These are phyloP conservation scores for Tetrapyrgos nigripes DNA, from an alignment of 1,284 basidiomycete genomes.

Conservation along the genomic window DNA sequence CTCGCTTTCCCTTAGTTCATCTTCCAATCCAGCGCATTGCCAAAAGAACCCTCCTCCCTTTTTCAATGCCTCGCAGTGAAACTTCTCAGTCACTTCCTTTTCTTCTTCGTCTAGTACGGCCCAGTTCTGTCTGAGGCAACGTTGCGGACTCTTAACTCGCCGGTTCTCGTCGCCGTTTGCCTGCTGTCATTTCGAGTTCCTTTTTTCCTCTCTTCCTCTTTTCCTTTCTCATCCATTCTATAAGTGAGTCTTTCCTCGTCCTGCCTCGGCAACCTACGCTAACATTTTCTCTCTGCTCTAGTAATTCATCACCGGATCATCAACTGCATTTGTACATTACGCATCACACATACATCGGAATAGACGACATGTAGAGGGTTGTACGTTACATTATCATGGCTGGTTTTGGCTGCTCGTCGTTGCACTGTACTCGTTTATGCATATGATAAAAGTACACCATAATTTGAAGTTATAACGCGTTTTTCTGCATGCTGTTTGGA, in stretches of 20 bases:
- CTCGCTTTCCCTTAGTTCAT: slow-evolving; percentile 1
- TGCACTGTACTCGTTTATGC: no score
- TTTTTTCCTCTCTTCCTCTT: background rate
- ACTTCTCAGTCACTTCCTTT: no score
- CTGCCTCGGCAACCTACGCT: background rate
- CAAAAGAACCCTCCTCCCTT: background rate
- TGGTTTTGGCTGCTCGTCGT: background rate
- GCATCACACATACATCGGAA: background rate
- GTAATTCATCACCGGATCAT: background rate
- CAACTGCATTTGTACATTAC: background rate
- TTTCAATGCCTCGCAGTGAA: background rate
- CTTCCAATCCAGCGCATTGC: background rate
- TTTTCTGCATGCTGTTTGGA: no score
- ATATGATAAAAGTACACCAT: no score
- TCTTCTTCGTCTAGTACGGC: no score
- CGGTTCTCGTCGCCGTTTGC: background rate
- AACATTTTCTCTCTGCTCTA: background rate
- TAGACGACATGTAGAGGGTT: background rate
- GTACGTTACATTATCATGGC: background rate
- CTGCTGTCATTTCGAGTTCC: background rate
- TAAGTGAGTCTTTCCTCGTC: background rate
- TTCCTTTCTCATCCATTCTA: background rate
- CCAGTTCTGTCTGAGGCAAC: no score
- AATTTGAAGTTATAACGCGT: no score
- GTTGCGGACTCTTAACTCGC: background rate